These are phyloP conservation scores for Phytopythium aichiense DNA, from an alignment of 352 stramenopile species.

Conservation along the genomic window DNA sequence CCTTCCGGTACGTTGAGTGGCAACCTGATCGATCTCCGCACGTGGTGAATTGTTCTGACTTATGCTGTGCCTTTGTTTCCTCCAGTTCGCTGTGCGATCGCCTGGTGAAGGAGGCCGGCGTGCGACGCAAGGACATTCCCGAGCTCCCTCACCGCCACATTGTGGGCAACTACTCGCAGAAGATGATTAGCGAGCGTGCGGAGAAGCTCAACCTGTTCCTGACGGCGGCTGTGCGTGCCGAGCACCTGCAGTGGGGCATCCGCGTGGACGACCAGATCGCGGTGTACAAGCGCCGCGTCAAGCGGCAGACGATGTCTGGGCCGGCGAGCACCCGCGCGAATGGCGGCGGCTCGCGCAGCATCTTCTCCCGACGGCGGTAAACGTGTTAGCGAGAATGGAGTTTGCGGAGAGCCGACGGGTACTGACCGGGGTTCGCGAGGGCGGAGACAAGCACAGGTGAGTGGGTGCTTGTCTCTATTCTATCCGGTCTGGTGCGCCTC, in stretches of 20 bases:
- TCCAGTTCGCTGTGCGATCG: conserved; percentile 73
- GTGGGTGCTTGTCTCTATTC: neutral
- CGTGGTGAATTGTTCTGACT: neutral
- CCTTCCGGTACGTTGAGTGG: conserved; percentile 56
- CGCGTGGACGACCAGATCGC: conserved; percentile 85
- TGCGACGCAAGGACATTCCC: conserved; percentile 81
- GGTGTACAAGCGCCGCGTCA: conserved; percentile 88
- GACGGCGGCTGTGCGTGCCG: conserved; percentile 63
- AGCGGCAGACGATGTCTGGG: conserved; percentile 31
- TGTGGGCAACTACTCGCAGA: conserved; percentile 79
- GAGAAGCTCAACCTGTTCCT: conserved; percentile 87
- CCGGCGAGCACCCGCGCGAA: conserved; percentile 22
- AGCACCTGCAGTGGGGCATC: conserved; percentile 87
- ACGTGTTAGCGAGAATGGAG: neutral
- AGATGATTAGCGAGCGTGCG: conserved; percentile 75
- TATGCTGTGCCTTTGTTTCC: neutral
- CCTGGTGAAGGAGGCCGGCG: conserved; percentile 80
- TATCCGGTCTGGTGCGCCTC: neutral
- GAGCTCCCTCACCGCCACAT: conserved; percentile 82
- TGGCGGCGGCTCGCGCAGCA: conserved; percentile 36
- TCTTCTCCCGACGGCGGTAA: conserved; percentile 77
- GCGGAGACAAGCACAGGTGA: neutral
- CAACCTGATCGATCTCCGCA: conserved; percentile 3
- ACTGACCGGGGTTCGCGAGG: neutral
- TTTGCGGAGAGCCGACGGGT: neutral